phyloP scores from a whole-genome alignment of 768 basidiomycete genomes.

The Crassisporium funariophilum region DNA sequence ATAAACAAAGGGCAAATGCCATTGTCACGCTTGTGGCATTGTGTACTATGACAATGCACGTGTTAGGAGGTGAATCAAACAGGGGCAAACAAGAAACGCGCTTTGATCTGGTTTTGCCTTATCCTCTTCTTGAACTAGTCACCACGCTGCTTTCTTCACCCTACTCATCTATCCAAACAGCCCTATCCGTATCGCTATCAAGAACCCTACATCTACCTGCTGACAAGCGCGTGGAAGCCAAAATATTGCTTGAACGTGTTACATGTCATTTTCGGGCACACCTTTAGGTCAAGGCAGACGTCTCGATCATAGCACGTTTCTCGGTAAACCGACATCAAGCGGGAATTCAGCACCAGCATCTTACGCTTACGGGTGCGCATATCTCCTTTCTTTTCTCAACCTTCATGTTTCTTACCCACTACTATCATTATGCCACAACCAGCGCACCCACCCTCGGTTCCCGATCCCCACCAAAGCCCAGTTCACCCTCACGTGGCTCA shows the following conservation, averaged over 20 bases:
- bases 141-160: slow-evolving; percentile 4
- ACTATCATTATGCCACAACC: slow-evolving; percentile 19
- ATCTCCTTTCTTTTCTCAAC: slow-evolving; percentile 19
- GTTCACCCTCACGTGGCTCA: slow-evolving; percentile 38
- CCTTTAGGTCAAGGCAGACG: slow-evolving; percentile 85
- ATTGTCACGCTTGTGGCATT: background rate
- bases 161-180: background rate
- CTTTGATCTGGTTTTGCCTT: slow-evolving; percentile 20
- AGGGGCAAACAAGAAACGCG: slow-evolving; percentile 19
- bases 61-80: slow-evolving; percentile 18
- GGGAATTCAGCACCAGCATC: slow-evolving; percentile 50
- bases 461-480: slow-evolving; percentile 61
- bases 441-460: slow-evolving; percentile 59
- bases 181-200: slow-evolving; percentile 5
- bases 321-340: slow-evolving; percentile 56
- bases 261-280: slow-evolving; percentile 88
- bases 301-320: slow-evolving; percentile 78
- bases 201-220: slow-evolving; percentile 3
- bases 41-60: slow-evolving; percentile 21
- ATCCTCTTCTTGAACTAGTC: slow-evolving; percentile 12
- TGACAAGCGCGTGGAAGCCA: slow-evolving; percentile 16
- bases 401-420: slow-evolving; percentile 17
- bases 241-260: slow-evolving; percentile 27
- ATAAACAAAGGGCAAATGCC: background rate
- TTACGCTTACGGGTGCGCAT: slow-evolving; percentile 70